These are phyloP conservation scores for Closterium sp. DNA, from an alignment of 139 green algal species.

Conservation along the genomic window DNA sequence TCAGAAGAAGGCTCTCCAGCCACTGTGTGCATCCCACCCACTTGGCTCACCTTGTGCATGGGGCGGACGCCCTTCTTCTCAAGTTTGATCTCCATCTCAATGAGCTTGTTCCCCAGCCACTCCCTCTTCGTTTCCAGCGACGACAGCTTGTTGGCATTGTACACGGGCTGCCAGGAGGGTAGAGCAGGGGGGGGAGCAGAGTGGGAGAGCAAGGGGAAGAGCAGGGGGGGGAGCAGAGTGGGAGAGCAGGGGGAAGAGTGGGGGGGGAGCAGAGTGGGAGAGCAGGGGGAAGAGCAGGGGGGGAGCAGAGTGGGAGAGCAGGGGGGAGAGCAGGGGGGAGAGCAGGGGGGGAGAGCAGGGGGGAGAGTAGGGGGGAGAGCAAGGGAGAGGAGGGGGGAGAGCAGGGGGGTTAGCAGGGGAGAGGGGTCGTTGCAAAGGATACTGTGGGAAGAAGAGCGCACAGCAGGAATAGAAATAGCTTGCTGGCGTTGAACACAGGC, in stretches of 20 bases:
- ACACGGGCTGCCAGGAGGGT: constrained; percentile 10
- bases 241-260: background rate
- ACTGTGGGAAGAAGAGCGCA: background rate
- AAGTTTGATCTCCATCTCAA: background rate
- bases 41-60: too few relatives aligned
- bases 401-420: background rate
- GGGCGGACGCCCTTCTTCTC: background rate
- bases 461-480: background rate
- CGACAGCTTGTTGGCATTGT: constrained; percentile 31
- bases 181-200: background rate
- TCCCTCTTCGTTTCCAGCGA: constrained; percentile 10
- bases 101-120: constrained; percentile 15
- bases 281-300: background rate
- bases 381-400: background rate
- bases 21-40: too few relatives aligned
- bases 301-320: background rate
- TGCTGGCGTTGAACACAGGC: background rate
- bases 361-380: background rate
- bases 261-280: background rate
- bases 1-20: too few relatives aligned
- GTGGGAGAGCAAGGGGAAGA: background rate
- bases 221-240: background rate
- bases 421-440: background rate
- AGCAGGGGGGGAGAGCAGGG: background rate
- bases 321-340: background rate